Conservation (phyloP, 169 alveolate species). For the Sarcocystis neurona region DNA sequence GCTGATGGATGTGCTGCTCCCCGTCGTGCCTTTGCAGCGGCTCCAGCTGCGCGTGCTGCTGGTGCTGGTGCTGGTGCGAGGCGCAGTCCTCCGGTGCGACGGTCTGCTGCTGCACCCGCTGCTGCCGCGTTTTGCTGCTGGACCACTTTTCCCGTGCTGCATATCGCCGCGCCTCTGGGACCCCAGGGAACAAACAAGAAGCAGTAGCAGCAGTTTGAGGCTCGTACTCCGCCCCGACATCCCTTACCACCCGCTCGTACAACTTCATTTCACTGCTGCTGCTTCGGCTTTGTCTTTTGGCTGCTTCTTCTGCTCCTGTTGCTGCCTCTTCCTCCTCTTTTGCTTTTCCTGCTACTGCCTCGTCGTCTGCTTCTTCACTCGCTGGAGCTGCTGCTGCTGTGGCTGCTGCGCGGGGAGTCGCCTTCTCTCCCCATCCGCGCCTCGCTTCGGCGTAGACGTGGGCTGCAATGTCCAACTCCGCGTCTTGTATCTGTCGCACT, state of each 20-base stretch:
- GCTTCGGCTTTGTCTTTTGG: background rate
- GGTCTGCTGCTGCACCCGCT: background rate
- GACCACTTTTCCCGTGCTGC: background rate
- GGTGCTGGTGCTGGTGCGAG: too few species aligned
- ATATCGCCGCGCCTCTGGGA: background rate
- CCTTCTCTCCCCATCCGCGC: constrained; percentile 5
- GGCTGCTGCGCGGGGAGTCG: background rate
- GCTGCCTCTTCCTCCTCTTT: background rate
- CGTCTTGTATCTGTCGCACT: background rate
- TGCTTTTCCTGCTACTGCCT: background rate
- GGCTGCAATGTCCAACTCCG: constrained; percentile 15
- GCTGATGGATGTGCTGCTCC: too few species aligned
- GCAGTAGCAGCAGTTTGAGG: too few species aligned
- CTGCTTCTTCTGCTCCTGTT: background rate
- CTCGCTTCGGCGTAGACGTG: background rate
- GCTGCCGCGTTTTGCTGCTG: background rate
- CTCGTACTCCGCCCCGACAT: too few species aligned
- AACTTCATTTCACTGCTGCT: background rate
- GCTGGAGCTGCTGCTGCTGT: background rate
- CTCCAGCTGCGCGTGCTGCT: too few species aligned
- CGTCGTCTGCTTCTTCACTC: background rate
- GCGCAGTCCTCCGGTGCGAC: too few species aligned
- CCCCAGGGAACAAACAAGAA: background rate
- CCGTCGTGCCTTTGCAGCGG: too few species aligned
- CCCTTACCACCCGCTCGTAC: too few species aligned